Conservation (phyloP, 805 yeast species). For the Saturnispora diversa region DNA sequence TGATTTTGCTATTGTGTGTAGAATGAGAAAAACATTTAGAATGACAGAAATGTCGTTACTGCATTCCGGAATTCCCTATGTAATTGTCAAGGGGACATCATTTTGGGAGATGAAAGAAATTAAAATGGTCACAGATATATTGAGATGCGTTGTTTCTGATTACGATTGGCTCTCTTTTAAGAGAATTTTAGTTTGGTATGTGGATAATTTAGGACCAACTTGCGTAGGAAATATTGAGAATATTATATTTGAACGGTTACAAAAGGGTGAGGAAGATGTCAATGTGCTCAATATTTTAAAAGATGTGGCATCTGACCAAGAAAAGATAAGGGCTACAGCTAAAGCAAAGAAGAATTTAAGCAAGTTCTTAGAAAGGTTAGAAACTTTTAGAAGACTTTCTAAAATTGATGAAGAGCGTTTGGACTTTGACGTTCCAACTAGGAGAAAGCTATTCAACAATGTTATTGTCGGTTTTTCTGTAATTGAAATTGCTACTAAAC, state of each 20-base stretch:
- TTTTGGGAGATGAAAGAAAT: conserved; percentile 78
- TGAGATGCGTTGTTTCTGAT: conserved; percentile 53
- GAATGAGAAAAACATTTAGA: conserved; percentile 55
- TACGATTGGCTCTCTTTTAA: conserved; percentile 53
- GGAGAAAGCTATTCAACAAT: conserved; percentile 17
- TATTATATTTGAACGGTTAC: conserved; percentile 3
- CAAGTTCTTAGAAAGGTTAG: conserved; percentile 26
- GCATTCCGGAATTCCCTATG: conserved; percentile 50
- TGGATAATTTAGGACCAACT: conserved; percentile 59
- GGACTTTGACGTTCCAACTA: conserved; percentile 7
- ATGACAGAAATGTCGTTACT: conserved; percentile 57
- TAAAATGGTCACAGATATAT: conserved; percentile 49
- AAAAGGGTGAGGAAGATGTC: conserved; percentile 7
- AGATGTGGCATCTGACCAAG: conserved; percentile 12
- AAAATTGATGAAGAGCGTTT: neutral
- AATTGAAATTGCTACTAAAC: conserved; percentile 16
- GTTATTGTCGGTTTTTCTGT: conserved; percentile 19
- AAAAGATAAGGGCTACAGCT: conserved; percentile 15
- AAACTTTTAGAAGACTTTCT: conserved; percentile 14
- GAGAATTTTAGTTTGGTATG: conserved; percentile 51
- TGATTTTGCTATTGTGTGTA: conserved; percentile 67
- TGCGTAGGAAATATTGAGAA: conserved; percentile 26
- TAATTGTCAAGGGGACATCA: conserved; percentile 61
- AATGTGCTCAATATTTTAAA: conserved; percentile 13
- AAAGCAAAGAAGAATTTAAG: conserved; percentile 22